These are phyloP conservation scores for Globisporangium barbulae DNA, from an alignment of 352 stramenopile genomes.

Conservation along the genomic window DNA sequence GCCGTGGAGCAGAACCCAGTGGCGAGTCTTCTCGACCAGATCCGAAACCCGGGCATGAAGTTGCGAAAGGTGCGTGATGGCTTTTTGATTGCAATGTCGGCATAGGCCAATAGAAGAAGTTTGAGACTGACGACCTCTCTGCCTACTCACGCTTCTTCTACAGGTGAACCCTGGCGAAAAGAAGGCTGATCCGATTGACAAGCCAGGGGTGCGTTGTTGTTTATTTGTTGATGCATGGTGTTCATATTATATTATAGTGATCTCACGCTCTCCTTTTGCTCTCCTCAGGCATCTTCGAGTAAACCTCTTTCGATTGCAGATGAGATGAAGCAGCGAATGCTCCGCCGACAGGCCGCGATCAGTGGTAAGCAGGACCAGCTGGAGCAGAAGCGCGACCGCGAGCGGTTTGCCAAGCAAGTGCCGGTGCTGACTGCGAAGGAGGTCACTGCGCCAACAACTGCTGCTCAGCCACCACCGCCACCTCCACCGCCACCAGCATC, in stretches of 20 bases:
- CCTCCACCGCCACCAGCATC: slow-evolving; percentile 44
- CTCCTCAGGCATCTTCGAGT: slow-evolving; percentile 13
- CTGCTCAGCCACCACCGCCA: slow-evolving; percentile 25
- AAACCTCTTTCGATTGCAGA: slow-evolving; percentile 75
- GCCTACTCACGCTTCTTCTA: background rate
- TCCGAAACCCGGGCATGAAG: slow-evolving; percentile 56
- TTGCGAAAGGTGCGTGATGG: slow-evolving; percentile 44
- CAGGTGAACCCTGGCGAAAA: slow-evolving; percentile 36
- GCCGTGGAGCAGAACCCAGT: slow-evolving; percentile 26
- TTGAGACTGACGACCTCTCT: background rate
- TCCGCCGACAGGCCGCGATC: slow-evolving; percentile 69
- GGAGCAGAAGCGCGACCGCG: slow-evolving; percentile 73
- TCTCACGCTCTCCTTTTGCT: background rate
- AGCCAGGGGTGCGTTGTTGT: slow-evolving; percentile 24
- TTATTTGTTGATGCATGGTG: background rate
- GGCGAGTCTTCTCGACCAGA: slow-evolving; percentile 53
- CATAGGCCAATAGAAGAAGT: background rate
- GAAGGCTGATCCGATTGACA: slow-evolving; percentile 28
- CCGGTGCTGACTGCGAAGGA: slow-evolving; percentile 79
- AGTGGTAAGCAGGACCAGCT: slow-evolving; percentile 84
- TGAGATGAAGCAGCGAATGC: slow-evolving; percentile 81
- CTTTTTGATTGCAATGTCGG: background rate
- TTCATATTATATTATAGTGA: background rate
- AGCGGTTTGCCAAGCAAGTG: slow-evolving; percentile 66
- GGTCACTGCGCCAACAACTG: slow-evolving; percentile 31